Base-by-base conservation (phyloP, 495 filamentous ascomycete species). In the Aspergillus campestris region DNA sequence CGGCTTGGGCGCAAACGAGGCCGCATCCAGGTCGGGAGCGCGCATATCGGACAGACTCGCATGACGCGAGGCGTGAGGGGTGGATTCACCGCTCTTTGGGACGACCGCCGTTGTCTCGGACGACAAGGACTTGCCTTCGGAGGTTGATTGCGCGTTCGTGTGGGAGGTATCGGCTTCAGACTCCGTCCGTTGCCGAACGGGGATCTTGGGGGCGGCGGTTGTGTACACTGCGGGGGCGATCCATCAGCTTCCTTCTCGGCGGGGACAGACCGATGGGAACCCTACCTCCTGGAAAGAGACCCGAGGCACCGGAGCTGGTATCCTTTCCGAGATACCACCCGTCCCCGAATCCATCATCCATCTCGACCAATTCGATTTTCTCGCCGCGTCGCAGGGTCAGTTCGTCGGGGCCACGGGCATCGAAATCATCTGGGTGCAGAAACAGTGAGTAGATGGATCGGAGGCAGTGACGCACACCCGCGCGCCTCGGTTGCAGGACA, bases 331-430 rank as follows among this genome's bases (percentile, higher is more conserved):
- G 65, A 67, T 87, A 99, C 94, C 94, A 99, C 43, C 92, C 94
- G 70, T 99, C 94, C 40, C 86, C 86, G 64, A 96, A 99, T 54
- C 95, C 94, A 61, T 97, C 91, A 63, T 97, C 91, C 49, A 94
- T 79, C 61, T 97, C 92, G 34, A 95, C 80, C 45, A 99, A 69
- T 67, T 94, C 83, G 42, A 99, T 87, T 29, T 85, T 83, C 55
- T 96, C 90, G 48, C 89, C 89, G 51, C 89, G 92, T 31, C 75
- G 70, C 54, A 99, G 71, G 52, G 75, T 92, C 55, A 99, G 77
- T 69, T 99, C 94, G 66, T 99, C 94, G 36, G 84, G 81, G 61
- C 88, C 90, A 45, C 91, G 82, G 43, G 90, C 86, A 53, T 78
- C 70, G 65, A 97, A 97, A 64, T 95, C 89, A 70, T 98, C 74